Percentiles rank a stretch among this genome's conserved stretches.
phyloP scores from a whole-genome alignment of 345 rosid species.

The Melaleuca quinquenervia region DNA sequence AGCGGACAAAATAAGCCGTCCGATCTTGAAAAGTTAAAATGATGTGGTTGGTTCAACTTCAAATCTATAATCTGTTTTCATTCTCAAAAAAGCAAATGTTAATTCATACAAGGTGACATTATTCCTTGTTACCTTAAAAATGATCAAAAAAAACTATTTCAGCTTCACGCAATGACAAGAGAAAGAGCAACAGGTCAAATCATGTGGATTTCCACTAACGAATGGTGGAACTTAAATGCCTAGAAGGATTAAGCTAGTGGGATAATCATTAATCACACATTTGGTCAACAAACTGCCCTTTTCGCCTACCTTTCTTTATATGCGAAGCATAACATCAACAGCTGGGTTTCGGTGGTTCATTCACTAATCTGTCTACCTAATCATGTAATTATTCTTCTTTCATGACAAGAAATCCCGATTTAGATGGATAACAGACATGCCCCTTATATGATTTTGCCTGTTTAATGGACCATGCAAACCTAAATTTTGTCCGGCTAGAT shows the following conservation, averaged over 20 bases:
- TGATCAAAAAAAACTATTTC: not conserved
- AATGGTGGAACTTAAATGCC: not conserved
- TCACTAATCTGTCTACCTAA: not conserved
- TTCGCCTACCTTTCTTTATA: not conserved
- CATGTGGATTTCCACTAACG: not conserved
- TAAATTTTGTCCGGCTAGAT: not conserved
- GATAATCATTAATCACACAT: not conserved
- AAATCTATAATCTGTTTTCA: not conserved
- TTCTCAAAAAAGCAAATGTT: not conserved
- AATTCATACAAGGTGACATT: not conserved
- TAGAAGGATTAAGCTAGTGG: not conserved
- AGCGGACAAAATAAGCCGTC: not conserved
- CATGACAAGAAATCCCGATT: not conserved
- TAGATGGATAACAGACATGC: not conserved
- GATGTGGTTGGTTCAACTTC: not conserved
- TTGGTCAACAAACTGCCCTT: not conserved
- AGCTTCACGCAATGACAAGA: not conserved
- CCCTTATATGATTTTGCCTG: not conserved
- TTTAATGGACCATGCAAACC: not conserved
- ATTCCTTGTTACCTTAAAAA: too few species aligned
- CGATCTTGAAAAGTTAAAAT: not conserved
- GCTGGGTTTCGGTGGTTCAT: not conserved
- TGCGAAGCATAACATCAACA: not conserved
- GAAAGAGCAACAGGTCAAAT: not conserved
- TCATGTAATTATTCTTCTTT: not conserved